Base-by-base conservation (phyloP, 768 basidiomycete species). In the Suillus weaverae region DNA sequence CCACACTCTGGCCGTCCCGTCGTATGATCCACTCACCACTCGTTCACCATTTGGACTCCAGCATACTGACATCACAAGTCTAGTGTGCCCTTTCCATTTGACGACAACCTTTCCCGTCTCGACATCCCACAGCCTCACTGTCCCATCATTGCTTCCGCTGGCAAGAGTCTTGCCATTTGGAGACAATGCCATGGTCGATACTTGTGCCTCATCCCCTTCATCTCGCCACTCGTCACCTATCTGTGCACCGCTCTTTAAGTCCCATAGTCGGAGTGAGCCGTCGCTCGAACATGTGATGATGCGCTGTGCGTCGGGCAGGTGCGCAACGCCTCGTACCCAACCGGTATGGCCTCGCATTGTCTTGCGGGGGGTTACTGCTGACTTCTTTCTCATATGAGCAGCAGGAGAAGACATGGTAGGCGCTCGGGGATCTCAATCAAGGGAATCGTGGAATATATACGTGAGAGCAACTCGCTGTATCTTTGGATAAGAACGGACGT, bases 181-280 rank as follows among this genome's bases (percentile, higher is more conserved):
- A 32, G 61, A 62, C 13, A 62, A 56, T 18, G n/a, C n/a, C 9
- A 44, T 44, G 0, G 43, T 44, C 9, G 0, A 1, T n/a, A 10
- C 20, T 44, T 3, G 3, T 3, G 18, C 4, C 4, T 10, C 4
- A 20, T 44, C 8, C 20, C 51, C 60, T 1, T 26, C 39, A 20
- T 72, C 71, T 32, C 9, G 30, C 51, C 51, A 53, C n/a, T 26
- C 35, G 1, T 65, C 53, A 22, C 61, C 62, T 9, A 55, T 20
- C 13, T 22, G 55, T 35, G 78, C 76, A 65, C 81, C 80, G 22
- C 30, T 38, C 30, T 59, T 18, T 4, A 35, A 8, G 59, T 68
- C 33, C 67, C 67, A 68, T n/a, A 68, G 1, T 32, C 68, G 63
- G 7, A 69, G 35, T 14, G 67, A 65, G 1, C 39, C n/a, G 46